Base-by-base conservation (phyloP, 805 yeast genomes). In the Metschnikowia colocasiae region DNA sequence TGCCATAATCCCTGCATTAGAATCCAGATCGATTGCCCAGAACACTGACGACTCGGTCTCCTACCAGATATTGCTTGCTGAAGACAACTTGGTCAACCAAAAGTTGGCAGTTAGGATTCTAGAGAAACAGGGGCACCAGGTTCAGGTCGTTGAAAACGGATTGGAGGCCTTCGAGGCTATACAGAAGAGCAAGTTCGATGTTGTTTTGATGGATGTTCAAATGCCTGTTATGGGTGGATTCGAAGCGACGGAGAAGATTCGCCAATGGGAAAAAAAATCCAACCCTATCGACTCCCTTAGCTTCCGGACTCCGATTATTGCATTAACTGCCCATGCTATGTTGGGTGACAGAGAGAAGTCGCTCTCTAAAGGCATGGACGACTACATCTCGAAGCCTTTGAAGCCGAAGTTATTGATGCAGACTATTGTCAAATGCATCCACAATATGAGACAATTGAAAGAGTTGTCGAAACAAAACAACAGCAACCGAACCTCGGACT, bases 181-280 rank as follows among this genome's bases (percentile, higher is more conserved):
- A 38, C 74, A 82, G 61, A 74, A 77, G 54, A 79, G 76, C 51
- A 74, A 76, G 40, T 88, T 83, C 62, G 96, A 88, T 61, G 91
- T 86, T 40, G 85, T 88, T 16, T 76, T 88, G 55, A 88, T 88
- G 96, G 96, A 88, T 69, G 95, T 88, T 38, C 96, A 88, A 64
- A 88, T 88, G 96, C 96, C 96, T 7, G 87, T 87, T 13, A 89
- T 88, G 94, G 95, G 96, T 25, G 96, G 96, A 0, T 88, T 88
- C 63, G 96, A 88, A 60, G 95, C 96, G 2, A 87, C 96, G 1
- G 87, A 84, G 40, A 81, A 82, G 64, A 88, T 88, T 45, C 74
- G 96, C 56, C 89, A 85, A 60, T 87, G 95, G 95, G 96, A 88
- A 66, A 81, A 78, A 70, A 85, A 83, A 65, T 76, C 82, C 18